Base-by-base conservation (phyloP, 2,329 filamentous ascomycete species). In the Aureobasidium lini region DNA sequence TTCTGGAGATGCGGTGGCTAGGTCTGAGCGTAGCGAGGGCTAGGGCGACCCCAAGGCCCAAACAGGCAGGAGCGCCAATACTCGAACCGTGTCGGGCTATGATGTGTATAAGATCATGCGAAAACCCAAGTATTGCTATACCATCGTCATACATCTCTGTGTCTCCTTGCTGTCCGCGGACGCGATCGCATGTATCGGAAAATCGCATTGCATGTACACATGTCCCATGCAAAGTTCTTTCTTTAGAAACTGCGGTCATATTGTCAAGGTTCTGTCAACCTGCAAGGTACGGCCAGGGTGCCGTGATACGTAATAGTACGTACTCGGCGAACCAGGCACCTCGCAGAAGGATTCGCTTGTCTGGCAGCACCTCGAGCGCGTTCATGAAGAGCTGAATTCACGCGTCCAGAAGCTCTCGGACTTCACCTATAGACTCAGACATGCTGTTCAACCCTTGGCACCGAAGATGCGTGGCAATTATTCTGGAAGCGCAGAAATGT, bases 401-500 rank as follows among this genome's bases (percentile, higher is more conserved):
- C 16, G n/a, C 31, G 36, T 34, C 50, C 39, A 54, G 50, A 43
- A 32, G 15, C n/a, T 15, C 15, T 43, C 36, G 28, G 49, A 32
- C 13, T 39, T 43, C 13, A 10, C 5, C 49, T 34, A n/a, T 18
- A 54, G n/a, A 39, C 16, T 18, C 28, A 54, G 50, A 54, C 50
- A 54, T 34, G 8, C 9, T 32, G 39, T 42, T 34, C 39, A n/a
- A 8, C 50, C 10, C 50, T 54, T 52, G 48, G 48, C 48, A 54
- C 37, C 50, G 50, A 54, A 54, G 50, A 54, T 54, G 28, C 29
- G 37, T 42, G 50, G 50, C 39, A 18, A 34, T 16, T 29, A 3
- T 54, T 43, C 50, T 54, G 50, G 50, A 54, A 54, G 50, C 39
- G 50, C 39, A 54, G 10, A 42, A 54, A 54, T 54, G 50, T 54